Evolutionary conservation across 345 rosid genomes (phyloP).

Genomic region (Triadica sebifera): DNA sequence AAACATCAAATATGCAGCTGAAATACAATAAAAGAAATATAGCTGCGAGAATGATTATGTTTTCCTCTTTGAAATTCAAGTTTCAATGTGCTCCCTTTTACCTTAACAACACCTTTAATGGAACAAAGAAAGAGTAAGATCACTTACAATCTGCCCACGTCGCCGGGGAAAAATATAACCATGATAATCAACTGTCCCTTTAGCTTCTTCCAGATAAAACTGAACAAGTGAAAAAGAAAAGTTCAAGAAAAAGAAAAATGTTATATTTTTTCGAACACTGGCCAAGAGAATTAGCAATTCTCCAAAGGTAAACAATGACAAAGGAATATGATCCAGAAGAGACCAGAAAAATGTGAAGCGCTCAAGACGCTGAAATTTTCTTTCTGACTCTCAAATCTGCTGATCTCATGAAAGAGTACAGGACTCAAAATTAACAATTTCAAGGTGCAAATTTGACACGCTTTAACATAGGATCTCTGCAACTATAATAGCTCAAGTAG

Average conservation of each 20-base stretch:
- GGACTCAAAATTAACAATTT: neutral
- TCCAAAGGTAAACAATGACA: neutral
- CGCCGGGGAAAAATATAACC: constrained; percentile 81
- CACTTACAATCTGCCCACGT: constrained; percentile 73
- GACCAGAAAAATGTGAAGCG: neutral
- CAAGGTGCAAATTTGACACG: neutral
- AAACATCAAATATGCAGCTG: neutral
- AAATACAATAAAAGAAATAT: neutral
- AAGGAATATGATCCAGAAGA: neutral
- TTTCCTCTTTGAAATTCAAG: neutral
- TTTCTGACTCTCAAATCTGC: neutral
- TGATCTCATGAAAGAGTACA: neutral
- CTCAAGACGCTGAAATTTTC: neutral
- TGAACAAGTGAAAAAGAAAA: constrained; percentile 20
- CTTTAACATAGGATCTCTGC: neutral
- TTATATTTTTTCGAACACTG: neutral
- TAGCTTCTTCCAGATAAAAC: constrained; percentile 91
- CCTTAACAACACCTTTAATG: neutral
- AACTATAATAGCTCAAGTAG: too few species aligned
- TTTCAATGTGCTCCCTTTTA: neutral
- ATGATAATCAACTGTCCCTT: constrained; percentile 81
- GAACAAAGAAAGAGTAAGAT: neutral
- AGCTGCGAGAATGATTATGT: neutral
- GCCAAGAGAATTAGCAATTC: neutral
- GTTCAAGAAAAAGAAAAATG: neutral